These are phyloP conservation scores for Cucumis hystrix DNA, from an alignment of 306 rosid species.

Conservation along the genomic window DNA sequence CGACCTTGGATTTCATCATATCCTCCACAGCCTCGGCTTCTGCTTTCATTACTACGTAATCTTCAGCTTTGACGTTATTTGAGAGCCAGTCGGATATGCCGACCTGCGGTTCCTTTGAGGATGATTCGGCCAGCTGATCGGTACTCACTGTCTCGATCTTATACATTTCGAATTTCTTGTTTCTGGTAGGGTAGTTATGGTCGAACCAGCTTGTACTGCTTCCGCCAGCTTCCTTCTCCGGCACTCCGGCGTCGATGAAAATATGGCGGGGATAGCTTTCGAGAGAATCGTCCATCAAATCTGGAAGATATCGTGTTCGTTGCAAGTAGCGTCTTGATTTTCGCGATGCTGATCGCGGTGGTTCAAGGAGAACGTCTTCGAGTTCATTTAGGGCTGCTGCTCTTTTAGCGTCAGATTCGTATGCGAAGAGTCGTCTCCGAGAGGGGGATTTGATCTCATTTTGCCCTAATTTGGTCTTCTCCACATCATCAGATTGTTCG, in stretches of 20 bases:
- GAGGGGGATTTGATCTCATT: neutral
- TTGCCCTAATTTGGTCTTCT: conserved; percentile 14
- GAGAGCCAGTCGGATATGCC: conserved; percentile 61
- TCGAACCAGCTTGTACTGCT: conserved; percentile 41
- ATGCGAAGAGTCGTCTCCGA: conserved; percentile 21
- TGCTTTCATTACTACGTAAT: conserved; percentile 81
- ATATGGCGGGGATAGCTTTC: conserved; percentile 53
- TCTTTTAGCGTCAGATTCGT: conserved; percentile 31
- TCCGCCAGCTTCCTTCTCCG: conserved; percentile 33
- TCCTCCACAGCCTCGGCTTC: conserved; percentile 77
- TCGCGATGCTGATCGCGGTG: conserved; percentile 55
- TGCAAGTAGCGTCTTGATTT: conserved; percentile 41
- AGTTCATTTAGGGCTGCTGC: conserved; percentile 51
- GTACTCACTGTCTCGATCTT: conserved; percentile 35
- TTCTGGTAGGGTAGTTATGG: conserved; percentile 47
- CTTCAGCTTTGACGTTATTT: conserved; percentile 54
- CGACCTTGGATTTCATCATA: conserved; percentile 34
- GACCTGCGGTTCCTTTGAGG: neutral
- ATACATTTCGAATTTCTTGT: conserved; percentile 52
- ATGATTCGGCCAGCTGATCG: neutral
- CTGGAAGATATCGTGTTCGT: conserved; percentile 42
- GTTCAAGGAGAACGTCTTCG: conserved; percentile 66
- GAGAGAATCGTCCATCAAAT: conserved; percentile 61
- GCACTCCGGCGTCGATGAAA: conserved; percentile 51
- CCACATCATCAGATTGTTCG: conserved; percentile 28